phyloP scores from a whole-genome alignment of 495 filamentous ascomycete species.

The Annulohypoxylon nitens region DNA sequence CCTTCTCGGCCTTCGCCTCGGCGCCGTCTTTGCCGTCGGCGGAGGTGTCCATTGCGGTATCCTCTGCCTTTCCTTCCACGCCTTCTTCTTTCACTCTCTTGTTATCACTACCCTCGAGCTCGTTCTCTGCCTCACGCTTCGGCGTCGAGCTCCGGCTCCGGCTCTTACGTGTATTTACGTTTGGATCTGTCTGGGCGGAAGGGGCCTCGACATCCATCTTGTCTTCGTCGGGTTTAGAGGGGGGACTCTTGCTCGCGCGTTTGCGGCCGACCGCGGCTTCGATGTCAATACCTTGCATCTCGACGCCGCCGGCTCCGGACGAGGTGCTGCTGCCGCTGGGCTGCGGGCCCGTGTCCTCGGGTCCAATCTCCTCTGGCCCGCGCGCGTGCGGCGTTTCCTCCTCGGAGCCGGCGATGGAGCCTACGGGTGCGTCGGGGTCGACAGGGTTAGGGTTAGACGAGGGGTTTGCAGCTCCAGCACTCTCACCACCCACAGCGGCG shows the following conservation, averaged over 20 bases:
- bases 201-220: constrained; percentile 32
- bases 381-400: constrained; percentile 83
- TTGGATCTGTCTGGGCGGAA: not conserved
- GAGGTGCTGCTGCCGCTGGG: constrained; percentile 48
- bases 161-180: not conserved
- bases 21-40: constrained; percentile 16
- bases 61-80: not conserved
- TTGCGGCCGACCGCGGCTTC: constrained; percentile 67
- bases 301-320: constrained; percentile 43
- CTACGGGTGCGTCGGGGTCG: constrained; percentile 45
- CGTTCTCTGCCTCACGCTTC: constrained; percentile 62
- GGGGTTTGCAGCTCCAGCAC: not conserved
- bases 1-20: constrained; percentile 23
- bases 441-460: constrained; percentile 15
- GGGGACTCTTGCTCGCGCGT: constrained; percentile 24
- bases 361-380: constrained; percentile 84
- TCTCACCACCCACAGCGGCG: constrained; percentile 22
- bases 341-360: constrained; percentile 89
- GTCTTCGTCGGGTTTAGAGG: constrained; percentile 12
- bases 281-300: constrained; percentile 65
- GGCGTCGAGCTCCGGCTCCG: constrained; percentile 44
- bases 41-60: constrained; percentile 34
- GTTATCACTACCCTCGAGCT: constrained; percentile 49
- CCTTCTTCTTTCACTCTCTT: constrained; percentile 59
- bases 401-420: constrained; percentile 54